Conservation (phyloP, 169 alveolate genomes). For the Cyclospora cayetanensis region DNA sequence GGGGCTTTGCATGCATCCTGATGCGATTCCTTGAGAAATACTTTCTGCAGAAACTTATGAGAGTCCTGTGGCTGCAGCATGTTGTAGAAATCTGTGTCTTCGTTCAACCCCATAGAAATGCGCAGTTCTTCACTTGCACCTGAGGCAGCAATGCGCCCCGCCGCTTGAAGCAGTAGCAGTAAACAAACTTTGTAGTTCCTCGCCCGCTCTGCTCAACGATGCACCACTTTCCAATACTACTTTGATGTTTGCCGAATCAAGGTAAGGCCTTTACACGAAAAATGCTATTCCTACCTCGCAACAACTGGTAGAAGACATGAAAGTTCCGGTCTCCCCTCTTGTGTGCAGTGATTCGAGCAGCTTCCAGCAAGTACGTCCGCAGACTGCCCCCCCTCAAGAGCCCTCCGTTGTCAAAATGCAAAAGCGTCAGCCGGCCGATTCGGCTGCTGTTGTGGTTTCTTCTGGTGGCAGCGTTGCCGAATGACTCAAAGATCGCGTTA, state of each 20-base stretch:
- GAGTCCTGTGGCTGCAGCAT: conserved; percentile 43
- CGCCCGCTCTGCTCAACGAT: too few relatives aligned
- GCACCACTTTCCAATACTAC: too few relatives aligned
- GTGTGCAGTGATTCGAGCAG: conserved; percentile 90
- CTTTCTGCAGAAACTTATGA: neutral
- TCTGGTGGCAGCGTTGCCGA: conserved; percentile 99
- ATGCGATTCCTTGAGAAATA: neutral
- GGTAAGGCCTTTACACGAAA: neutral
- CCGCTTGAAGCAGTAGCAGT: too few relatives aligned
- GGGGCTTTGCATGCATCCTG: too few relatives aligned
- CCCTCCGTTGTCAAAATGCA: conserved; percentile 91
- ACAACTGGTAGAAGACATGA: conserved; percentile 94
- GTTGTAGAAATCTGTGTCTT: neutral
- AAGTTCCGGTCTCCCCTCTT: conserved; percentile 95
- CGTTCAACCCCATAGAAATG: neutral
- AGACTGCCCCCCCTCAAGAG: conserved; percentile 93
- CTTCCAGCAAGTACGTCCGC: conserved; percentile 96
- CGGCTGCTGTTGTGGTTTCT: conserved; percentile 98
- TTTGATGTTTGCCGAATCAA: too few relatives aligned
- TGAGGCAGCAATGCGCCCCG: neutral
- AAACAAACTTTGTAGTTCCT: too few relatives aligned
- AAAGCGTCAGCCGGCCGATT: conserved; percentile 97
- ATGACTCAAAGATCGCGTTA: conserved; percentile 98
- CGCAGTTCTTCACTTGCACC: conserved; percentile 13
- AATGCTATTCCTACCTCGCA: conserved; percentile 34